Percentiles rank a stretch among this genome's conserved stretches.
Evolutionary conservation across 1,284 basidiomycete genomes (phyloP).

Genomic region (Sporisorium graminicola): DNA sequence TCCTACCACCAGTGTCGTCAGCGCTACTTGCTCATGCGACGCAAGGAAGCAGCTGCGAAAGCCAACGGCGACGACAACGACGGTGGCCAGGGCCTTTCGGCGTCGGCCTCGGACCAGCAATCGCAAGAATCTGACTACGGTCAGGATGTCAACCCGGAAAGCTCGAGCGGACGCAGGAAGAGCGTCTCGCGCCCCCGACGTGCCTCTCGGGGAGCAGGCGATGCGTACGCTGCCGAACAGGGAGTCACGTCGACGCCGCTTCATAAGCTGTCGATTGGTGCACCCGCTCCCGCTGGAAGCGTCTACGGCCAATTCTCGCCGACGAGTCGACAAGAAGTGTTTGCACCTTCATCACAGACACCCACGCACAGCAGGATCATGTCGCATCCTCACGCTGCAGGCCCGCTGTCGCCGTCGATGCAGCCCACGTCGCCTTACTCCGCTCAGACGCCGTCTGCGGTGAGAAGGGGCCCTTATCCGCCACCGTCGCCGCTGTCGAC

Average conservation of each 20-base stretch:
- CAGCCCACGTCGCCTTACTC: slow-evolving; percentile 38
- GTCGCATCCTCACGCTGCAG: slow-evolving; percentile 35
- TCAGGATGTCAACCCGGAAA: slow-evolving; percentile 14
- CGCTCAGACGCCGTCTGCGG: slow-evolving; percentile 36
- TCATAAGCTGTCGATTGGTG: slow-evolving; percentile 55
- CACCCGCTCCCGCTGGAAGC: slow-evolving; percentile 40
- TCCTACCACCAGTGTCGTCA: slow-evolving; percentile 69
- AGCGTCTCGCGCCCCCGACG: slow-evolving; percentile 29
- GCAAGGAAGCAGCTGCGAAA: slow-evolving; percentile 65
- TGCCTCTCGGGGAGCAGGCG: slow-evolving; percentile 10
- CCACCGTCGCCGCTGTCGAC: slow-evolving; percentile 35
- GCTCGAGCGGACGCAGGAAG: slow-evolving; percentile 25
- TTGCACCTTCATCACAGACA: slow-evolving; percentile 23
- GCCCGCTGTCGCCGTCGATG: slow-evolving; percentile 31
- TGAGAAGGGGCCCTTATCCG: slow-evolving; percentile 32
- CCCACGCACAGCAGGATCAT: slow-evolving; percentile 39
- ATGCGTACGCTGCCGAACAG: slow-evolving; percentile 5
- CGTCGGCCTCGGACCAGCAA: slow-evolving; percentile 51
- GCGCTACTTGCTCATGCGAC: slow-evolving; percentile 67
- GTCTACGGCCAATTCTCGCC: slow-evolving; percentile 47
- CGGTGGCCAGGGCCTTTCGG: slow-evolving; percentile 28
- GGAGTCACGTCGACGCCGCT: slow-evolving; percentile 44
- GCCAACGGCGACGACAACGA: slow-evolving; percentile 39
- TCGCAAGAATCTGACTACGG: slow-evolving; percentile 49
- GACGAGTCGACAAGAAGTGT: slow-evolving; percentile 6